phyloP scores from a whole-genome alignment of 352 stramenopile genomes.

The Phytophthora europaea region DNA sequence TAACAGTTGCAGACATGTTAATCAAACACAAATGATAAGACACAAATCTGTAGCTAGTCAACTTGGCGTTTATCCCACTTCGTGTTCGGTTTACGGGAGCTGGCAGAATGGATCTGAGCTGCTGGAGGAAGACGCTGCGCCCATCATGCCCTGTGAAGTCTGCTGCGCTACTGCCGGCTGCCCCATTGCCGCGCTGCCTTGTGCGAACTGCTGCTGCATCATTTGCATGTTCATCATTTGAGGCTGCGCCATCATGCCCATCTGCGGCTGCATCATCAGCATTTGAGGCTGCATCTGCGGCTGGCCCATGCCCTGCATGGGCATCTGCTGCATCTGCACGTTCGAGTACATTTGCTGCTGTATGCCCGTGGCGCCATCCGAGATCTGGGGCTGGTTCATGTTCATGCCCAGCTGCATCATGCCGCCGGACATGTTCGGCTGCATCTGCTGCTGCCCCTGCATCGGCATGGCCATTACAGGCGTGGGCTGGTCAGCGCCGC shows the following conservation, averaged over 20 bases:
- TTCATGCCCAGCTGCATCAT: conserved; percentile 47
- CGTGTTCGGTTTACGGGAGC: conserved; percentile 30
- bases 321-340: conserved; percentile 40
- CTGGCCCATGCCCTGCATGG: conserved; percentile 49
- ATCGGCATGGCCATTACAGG: conserved; percentile 55
- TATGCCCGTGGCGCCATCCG: conserved; percentile 35
- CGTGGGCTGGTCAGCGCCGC: conserved; percentile 37
- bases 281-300: conserved; percentile 46
- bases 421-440: conserved; percentile 36
- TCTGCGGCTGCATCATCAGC: conserved; percentile 60
- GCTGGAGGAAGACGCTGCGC: conserved; percentile 12
- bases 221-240: conserved; percentile 46
- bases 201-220: conserved; percentile 36
- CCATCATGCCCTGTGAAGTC: conserved; percentile 11
- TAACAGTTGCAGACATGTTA: background rate
- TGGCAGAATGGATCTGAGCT: conserved; percentile 36
- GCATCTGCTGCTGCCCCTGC: conserved; percentile 39
- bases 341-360: conserved; percentile 49
- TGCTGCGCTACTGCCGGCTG: conserved; percentile 21
- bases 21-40: conserved; percentile 1
- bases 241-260: conserved; percentile 48
- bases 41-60: conserved; percentile 7
- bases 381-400: conserved; percentile 53
- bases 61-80: background rate
- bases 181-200: conserved; percentile 17